Evolutionary conservation across 1,284 basidiomycete genomes (phyloP).

Genomic region (Ustilago nuda): DNA sequence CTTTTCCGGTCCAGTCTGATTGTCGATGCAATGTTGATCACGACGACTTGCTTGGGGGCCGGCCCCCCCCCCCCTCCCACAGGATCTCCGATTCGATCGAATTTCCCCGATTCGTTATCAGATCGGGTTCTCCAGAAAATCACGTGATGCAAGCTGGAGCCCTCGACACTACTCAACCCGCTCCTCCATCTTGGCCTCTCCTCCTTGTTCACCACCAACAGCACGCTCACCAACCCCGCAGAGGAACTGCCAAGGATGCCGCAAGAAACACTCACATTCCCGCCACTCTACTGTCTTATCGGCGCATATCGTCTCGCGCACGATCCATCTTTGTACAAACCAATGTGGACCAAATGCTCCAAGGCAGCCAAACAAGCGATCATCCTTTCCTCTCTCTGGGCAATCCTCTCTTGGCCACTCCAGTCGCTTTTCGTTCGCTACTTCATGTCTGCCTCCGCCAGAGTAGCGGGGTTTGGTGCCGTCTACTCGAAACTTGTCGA

Average conservation of each 20-base stretch:
- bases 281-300: conserved; percentile 63
- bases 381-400: conserved; percentile 51
- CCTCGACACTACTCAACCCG: not conserved
- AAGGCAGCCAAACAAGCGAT: conserved; percentile 52
- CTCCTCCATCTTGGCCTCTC: not conserved
- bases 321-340: conserved; percentile 60
- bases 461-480: conserved; percentile 47
- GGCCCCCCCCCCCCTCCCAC: no score
- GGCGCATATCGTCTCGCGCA: conserved; percentile 65
- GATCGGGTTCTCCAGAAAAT: no score
- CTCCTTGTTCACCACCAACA: not conserved
- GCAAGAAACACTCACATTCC: conserved; percentile 64
- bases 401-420: conserved; percentile 59
- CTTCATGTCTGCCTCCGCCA: conserved; percentile 60
- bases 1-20: no score
- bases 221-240: no score
- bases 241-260: conserved; percentile 49
- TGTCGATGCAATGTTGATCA: no score
- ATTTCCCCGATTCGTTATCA: no score
- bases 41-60: no score
- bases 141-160: no score
- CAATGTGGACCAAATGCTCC: conserved; percentile 64
- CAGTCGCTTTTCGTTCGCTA: conserved; percentile 60
- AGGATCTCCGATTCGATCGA: no score
- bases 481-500: conserved; percentile 36